Conservation (phyloP, 2,329 filamentous ascomycete species). For the Ophiostoma pallidulum region DNA sequence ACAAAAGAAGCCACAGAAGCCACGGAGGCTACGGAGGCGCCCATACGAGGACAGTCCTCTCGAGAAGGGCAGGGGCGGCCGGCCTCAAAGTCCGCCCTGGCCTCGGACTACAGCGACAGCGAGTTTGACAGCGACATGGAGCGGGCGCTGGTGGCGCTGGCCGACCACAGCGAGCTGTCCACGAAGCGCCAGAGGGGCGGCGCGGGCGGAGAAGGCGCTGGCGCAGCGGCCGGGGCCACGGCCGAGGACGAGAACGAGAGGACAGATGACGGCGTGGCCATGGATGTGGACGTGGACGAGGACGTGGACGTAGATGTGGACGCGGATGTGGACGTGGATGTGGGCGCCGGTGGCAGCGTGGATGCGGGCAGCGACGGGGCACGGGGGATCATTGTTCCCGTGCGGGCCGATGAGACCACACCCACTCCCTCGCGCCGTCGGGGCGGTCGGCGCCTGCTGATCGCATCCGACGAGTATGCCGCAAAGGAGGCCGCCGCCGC, state of each 20-base stretch:
- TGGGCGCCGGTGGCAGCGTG: neutral
- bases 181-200: neutral
- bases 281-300: neutral
- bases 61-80: neutral
- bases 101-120: conserved; percentile 10
- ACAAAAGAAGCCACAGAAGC: neutral
- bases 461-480: conserved; percentile 9
- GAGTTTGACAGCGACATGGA: conserved; percentile 17
- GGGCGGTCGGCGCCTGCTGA: conserved; percentile 5
- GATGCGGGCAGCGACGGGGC: neutral
- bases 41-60: too few species aligned
- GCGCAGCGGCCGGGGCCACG: too few species aligned
- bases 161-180: conserved; percentile 9
- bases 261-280: neutral
- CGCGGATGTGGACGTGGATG: neutral
- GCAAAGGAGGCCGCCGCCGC: conserved; percentile 3
- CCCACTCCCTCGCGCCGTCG: neutral
- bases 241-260: neutral
- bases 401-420: neutral
- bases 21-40: too few species aligned
- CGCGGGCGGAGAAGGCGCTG: neutral
- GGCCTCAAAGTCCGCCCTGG: neutral
- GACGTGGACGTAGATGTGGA: neutral
- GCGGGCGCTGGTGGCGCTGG: conserved; percentile 13
- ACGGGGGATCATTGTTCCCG: conserved; percentile 2